These are phyloP conservation scores for Tetracentron sinense DNA, from an alignment of 164 flowering plant species.

Conservation along the genomic window DNA sequence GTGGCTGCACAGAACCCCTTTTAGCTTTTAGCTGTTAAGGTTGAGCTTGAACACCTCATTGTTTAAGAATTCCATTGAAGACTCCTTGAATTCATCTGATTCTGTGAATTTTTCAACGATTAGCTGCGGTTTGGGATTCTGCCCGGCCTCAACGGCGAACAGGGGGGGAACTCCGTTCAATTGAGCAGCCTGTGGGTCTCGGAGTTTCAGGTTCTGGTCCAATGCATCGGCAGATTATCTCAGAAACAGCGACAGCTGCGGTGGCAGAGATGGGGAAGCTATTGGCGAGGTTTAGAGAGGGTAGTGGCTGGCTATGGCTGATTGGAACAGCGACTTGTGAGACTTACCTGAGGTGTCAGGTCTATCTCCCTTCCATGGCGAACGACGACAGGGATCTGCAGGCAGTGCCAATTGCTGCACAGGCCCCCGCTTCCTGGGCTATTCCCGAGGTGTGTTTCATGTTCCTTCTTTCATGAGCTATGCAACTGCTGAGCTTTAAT, in stretches of 20 bases:
- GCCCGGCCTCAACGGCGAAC: slow-evolving; percentile 24
- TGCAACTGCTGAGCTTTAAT: neutral
- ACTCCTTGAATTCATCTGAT: slow-evolving; percentile 40
- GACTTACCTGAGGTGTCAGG: slow-evolving; percentile 89
- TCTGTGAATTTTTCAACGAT: slow-evolving; percentile 26
- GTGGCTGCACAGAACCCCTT: slow-evolving; percentile 82
- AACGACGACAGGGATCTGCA: slow-evolving; percentile 97
- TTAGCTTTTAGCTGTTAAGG: slow-evolving; percentile 93
- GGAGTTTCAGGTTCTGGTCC: slow-evolving; percentile 27
- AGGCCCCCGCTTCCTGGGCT: slow-evolving; percentile 52
- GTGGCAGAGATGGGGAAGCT: slow-evolving; percentile 76
- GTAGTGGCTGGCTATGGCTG: slow-evolving; percentile 51
- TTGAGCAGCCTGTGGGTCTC: slow-evolving; percentile 51
- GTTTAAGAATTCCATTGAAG: slow-evolving; percentile 82
- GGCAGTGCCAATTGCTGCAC: slow-evolving; percentile 74
- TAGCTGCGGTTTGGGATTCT: slow-evolving; percentile 32
- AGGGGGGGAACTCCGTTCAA: slow-evolving; percentile 32
- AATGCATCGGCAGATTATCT: slow-evolving; percentile 36
- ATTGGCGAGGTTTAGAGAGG: slow-evolving; percentile 44
- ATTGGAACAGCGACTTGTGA: slow-evolving; percentile 94
- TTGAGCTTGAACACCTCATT: slow-evolving; percentile 91
- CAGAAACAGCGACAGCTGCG: slow-evolving; percentile 48
- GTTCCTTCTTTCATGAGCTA: neutral
- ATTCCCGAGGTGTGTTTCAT: slow-evolving; percentile 54
- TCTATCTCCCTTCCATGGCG: slow-evolving; percentile 85